phyloP scores from a whole-genome alignment of 192 early-diverging fungal species.

The Gryganskiella cystojenkinii region DNA sequence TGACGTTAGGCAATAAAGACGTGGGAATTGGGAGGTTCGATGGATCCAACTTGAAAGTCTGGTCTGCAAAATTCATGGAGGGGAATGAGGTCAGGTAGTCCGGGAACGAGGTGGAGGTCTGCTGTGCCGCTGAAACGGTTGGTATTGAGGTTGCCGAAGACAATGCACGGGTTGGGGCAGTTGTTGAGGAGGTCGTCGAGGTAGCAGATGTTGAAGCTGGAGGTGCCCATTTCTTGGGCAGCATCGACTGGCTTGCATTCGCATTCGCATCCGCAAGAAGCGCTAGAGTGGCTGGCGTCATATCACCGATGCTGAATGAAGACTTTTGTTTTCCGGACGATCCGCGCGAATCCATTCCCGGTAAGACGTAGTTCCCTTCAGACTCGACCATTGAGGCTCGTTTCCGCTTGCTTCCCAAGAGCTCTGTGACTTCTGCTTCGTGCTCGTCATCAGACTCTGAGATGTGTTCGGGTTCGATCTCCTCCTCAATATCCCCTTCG shows the following conservation, averaged over 20 bases:
- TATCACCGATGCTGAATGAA: constrained; percentile 21
- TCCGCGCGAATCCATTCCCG: constrained; percentile 24
- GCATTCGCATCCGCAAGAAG: too few relatives aligned
- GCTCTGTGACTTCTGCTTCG: constrained; percentile 36
- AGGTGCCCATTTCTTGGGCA: constrained; percentile 2
- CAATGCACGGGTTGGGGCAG: not conserved
- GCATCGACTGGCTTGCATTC: constrained; percentile 19
- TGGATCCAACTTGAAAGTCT: constrained; percentile 28
- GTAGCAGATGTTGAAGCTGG: not conserved
- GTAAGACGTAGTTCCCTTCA: constrained; percentile 13
- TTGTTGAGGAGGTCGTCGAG: not conserved
- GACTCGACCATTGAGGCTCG: constrained; percentile 35
- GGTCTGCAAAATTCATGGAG: constrained; percentile 1
- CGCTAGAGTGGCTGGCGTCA: constrained; percentile 40
- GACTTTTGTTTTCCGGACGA: not conserved
- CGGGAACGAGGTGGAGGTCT: not conserved
- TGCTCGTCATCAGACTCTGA: constrained; percentile 20
- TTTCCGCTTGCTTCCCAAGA: constrained; percentile 39
- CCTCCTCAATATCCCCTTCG: constrained; percentile 40
- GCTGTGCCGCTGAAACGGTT: not conserved
- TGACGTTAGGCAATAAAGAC: constrained; percentile 26
- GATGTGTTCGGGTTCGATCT: constrained; percentile 1
- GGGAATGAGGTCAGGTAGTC: constrained; percentile 12
- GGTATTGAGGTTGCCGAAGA: constrained; percentile 6
- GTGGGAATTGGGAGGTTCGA: constrained; percentile 30